Conservation (phyloP, 768 basidiomycete species). For the Neoboletus brunneissimus region DNA sequence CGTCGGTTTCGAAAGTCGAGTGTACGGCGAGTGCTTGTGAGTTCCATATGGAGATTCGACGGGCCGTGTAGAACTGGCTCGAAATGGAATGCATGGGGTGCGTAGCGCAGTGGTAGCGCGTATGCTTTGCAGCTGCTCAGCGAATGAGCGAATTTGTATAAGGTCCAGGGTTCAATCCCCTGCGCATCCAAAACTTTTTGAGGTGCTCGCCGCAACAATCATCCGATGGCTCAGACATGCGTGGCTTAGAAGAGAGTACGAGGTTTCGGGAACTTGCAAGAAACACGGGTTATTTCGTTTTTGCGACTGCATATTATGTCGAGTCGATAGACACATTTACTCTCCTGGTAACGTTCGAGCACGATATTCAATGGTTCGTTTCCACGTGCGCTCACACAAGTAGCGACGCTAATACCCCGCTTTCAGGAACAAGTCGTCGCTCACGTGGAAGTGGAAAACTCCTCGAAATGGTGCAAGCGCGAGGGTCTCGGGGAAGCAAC, state of each 20-base stretch:
- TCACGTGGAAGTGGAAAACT: background rate
- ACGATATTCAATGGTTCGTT: background rate
- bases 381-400: background rate
- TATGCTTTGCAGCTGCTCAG: slow-evolving; percentile 37
- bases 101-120: slow-evolving; percentile 41
- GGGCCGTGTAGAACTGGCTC: background rate
- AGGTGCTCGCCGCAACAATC: background rate
- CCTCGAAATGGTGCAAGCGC: background rate
- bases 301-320: background rate
- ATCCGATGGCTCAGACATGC: too few species aligned
- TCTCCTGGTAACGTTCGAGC: background rate
- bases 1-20: too few species aligned
- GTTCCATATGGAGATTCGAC: background rate
- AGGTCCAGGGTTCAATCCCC: slow-evolving; percentile 45
- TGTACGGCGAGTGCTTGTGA: too few species aligned
- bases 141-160: slow-evolving; percentile 30
- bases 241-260: too few species aligned
- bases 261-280: too few species aligned
- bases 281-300: background rate
- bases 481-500: background rate
- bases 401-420: background rate
- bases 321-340: background rate
- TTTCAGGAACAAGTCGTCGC: background rate
- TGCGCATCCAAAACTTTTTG: slow-evolving; percentile 36
- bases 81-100: slow-evolving; percentile 15